Conservation (phyloP, 208 protist species). For the Acanthamoeba lugdunensis region DNA sequence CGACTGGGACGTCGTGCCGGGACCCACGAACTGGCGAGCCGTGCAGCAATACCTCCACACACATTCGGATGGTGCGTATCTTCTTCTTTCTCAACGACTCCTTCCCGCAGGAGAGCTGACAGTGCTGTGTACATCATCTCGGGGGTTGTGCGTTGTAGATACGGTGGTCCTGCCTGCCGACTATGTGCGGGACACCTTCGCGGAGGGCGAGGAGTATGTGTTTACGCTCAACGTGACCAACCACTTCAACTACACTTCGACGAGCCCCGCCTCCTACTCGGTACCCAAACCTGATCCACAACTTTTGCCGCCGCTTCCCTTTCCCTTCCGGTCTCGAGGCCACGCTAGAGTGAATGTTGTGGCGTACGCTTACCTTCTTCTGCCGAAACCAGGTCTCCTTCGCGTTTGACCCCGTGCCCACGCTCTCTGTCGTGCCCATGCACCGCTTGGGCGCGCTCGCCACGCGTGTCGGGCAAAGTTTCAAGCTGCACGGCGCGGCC, state of each 20-base stretch:
- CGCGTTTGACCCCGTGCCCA: slow-evolving; percentile 62
- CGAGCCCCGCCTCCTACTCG: slow-evolving; percentile 9
- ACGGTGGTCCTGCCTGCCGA: background rate
- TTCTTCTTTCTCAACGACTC: too few relatives aligned
- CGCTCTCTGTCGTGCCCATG: slow-evolving; percentile 10
- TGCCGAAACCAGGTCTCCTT: slow-evolving; percentile 1
- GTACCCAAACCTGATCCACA: background rate
- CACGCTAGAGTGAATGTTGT: too few relatives aligned
- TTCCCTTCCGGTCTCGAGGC: too few relatives aligned
- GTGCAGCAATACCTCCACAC: background rate
- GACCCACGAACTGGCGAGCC: slow-evolving; percentile 18
- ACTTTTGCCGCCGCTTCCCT: too few relatives aligned
- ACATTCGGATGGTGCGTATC: background rate
- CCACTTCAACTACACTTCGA: background rate
- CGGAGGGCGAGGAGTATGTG: slow-evolving; percentile 5
- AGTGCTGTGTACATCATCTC: background rate
- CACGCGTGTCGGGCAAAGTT: background rate
- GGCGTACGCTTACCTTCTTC: too few relatives aligned
- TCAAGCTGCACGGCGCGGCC: slow-evolving; percentile 38
- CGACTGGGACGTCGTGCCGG: slow-evolving; percentile 36
- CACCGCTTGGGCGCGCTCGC: background rate
- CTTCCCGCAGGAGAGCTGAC: background rate
- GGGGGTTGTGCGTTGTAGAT: background rate
- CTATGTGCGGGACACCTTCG: slow-evolving; percentile 37
- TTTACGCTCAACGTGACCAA: slow-evolving; percentile 57